phyloP scores from a whole-genome alignment of 2,329 filamentous ascomycete genomes.

The Tolypocladium nubicola region DNA sequence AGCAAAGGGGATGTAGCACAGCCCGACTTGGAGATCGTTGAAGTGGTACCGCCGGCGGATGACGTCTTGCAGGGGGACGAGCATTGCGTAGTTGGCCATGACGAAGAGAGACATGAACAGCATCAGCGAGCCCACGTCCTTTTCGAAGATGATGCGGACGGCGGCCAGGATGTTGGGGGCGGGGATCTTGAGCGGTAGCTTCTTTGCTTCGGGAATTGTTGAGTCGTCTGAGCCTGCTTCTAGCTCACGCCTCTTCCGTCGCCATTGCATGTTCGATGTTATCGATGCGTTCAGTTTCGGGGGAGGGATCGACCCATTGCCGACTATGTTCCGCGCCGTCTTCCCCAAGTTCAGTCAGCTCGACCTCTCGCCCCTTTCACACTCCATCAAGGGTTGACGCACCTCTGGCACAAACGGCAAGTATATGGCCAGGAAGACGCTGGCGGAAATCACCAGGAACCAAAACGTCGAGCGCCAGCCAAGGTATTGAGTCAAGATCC shows the following conservation, averaged over 20 bases:
- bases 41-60: constrained; percentile 20
- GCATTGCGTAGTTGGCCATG: constrained; percentile 21
- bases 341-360: constrained; percentile 6
- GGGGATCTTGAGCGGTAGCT: constrained; percentile 10
- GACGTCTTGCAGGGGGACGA: constrained; percentile 20
- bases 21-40: constrained; percentile 29
- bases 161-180: constrained; percentile 19
- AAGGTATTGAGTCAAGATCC: constrained; percentile 36
- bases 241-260: constrained; percentile 4
- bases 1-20: constrained; percentile 28
- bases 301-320: constrained; percentile 30
- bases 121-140: constrained; percentile 21
- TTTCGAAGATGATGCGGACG: constrained; percentile 21
- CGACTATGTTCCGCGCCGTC: constrained; percentile 32
- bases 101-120: constrained; percentile 23
- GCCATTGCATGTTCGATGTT: constrained; percentile 4
- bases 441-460: constrained; percentile 36
- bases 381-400: not conserved
- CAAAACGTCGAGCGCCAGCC: constrained; percentile 47
- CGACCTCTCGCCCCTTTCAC: not conserved
- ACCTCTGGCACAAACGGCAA: constrained; percentile 25
- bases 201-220: constrained; percentile 2
- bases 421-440: constrained; percentile 27
- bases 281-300: constrained; percentile 14
- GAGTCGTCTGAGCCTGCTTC: constrained; percentile 1